phyloP scores from a whole-genome alignment of 768 basidiomycete species.

The Collybia sp. region DNA sequence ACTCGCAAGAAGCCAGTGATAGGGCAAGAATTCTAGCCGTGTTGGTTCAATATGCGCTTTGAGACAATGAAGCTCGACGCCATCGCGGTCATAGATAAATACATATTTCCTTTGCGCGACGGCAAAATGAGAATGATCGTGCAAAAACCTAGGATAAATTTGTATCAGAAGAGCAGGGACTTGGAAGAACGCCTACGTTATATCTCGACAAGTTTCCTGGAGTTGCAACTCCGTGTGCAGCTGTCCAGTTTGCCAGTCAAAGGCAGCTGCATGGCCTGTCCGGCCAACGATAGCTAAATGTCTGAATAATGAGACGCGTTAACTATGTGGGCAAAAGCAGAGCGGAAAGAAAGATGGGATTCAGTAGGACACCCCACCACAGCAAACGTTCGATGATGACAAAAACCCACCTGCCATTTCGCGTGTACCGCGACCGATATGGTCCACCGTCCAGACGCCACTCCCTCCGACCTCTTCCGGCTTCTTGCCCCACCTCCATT shows the following conservation, averaged over 20 bases:
- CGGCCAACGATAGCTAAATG: conserved; percentile 84
- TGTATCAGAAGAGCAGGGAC: not conserved
- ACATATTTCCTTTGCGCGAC: conserved; percentile 96
- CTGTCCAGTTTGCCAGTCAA: conserved; percentile 88
- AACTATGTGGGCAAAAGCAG: not conserved
- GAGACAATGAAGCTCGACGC: conserved; percentile 86
- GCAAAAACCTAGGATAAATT: conserved; percentile 60
- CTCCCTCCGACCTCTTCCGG: conserved; percentile 70
- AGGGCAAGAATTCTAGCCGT: conserved; percentile 87
- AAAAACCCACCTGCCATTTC: conserved; percentile 76
- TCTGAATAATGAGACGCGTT: conserved; percentile 29
- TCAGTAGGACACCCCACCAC: too few species aligned
- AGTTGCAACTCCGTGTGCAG: conserved; percentile 87
- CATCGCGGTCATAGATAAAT: conserved; percentile 92
- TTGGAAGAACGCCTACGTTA: conserved; percentile 58
- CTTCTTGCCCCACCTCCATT: conserved; percentile 63
- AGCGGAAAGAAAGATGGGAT: not conserved
- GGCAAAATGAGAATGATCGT: conserved; percentile 90
- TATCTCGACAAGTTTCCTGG: conserved; percentile 86
- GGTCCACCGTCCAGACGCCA: conserved; percentile 83
- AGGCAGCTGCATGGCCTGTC: conserved; percentile 85
- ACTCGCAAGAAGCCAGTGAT: conserved; percentile 89
- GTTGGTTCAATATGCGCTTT: conserved; percentile 87
- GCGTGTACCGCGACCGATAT: conserved; percentile 79
- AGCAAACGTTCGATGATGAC: not conserved